These are phyloP conservation scores for Gracilaria vermiculophylla DNA, from an alignment of 23 red algal genomes.

Conservation along the genomic window DNA sequence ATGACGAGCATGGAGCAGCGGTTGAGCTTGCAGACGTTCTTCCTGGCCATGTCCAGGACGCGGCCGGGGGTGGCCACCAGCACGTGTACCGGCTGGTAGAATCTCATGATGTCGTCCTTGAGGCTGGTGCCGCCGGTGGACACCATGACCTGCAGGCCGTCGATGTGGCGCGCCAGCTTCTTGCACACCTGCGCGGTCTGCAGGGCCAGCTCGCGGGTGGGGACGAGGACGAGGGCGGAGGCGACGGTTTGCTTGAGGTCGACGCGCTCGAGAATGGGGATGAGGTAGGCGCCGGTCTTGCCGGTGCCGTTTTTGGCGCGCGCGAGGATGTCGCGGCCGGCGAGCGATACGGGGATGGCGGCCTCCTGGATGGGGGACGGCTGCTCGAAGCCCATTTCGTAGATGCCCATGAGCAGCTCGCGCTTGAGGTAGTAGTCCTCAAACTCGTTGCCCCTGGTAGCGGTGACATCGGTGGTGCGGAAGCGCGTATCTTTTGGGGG, in stretches of 20 bases:
- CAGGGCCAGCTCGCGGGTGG: conserved; percentile 92
- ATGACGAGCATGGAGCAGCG: conserved; percentile 83
- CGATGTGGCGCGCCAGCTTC: conserved; percentile 80
- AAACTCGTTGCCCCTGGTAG: conserved; percentile 93
- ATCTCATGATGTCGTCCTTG: conserved; percentile 95
- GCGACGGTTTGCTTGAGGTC: conserved; percentile 68
- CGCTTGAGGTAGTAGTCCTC: conserved; percentile 93
- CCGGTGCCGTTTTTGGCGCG: conserved; percentile 99
- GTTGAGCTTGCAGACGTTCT: conserved; percentile 81
- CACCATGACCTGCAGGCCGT: conserved; percentile 89
- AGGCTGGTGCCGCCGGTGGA: conserved; percentile 93
- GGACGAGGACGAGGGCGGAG: conserved; percentile 85
- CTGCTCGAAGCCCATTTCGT: conserved; percentile 91
- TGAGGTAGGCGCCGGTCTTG: conserved; percentile 94
- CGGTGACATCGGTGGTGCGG: conserved; percentile 94
- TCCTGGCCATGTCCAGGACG: conserved; percentile 91
- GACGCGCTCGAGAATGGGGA: conserved; percentile 90
- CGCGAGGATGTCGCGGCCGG: conserved; percentile 93
- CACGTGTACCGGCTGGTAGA: conserved; percentile 95
- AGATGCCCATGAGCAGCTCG: conserved; percentile 94
- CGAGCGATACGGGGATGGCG: conserved; percentile 93
- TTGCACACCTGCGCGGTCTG: conserved; percentile 95
- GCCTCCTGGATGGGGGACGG: conserved; percentile 95
- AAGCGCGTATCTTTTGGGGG: conserved; percentile 69
- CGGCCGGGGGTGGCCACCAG: conserved; percentile 91